These are phyloP conservation scores for Zopfochytrium polystomum DNA, from an alignment of 371 early-diverging fungal species.

Conservation along the genomic window DNA sequence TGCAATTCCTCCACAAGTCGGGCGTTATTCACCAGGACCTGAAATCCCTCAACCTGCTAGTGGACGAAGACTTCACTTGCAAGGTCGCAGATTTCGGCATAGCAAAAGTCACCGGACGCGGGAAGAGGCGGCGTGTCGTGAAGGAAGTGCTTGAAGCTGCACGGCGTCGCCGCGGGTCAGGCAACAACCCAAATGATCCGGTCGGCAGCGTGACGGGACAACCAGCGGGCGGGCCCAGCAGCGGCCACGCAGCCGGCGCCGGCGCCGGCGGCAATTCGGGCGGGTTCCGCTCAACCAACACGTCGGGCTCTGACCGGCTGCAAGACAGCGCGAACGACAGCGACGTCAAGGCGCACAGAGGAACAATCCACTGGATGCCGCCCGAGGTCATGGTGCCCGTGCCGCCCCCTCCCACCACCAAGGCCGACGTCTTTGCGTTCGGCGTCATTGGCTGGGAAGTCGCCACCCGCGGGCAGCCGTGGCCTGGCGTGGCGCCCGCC, in stretches of 20 bases:
- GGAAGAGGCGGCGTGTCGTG: too few relatives aligned
- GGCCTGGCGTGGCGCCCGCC: constrained; percentile 6
- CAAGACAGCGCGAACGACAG: not conserved
- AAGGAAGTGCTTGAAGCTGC: too few relatives aligned
- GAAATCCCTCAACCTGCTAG: constrained; percentile 17
- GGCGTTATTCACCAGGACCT: constrained; percentile 15
- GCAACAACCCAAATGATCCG: not conserved
- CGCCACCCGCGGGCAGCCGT: constrained; percentile 10
- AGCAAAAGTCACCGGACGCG: too few relatives aligned
- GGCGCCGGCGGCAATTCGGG: too few relatives aligned
- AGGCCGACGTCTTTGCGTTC: constrained; percentile 22
- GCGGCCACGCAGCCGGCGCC: too few relatives aligned
- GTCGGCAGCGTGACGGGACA: not conserved
- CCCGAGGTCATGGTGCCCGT: constrained; percentile 17
- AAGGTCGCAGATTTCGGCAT: constrained; percentile 22
- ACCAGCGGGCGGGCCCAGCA: too few relatives aligned
- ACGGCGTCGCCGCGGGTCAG: too few relatives aligned
- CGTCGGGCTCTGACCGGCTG: too few relatives aligned
- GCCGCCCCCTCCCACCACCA: constrained; percentile 5
- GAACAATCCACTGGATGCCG: constrained; percentile 25
- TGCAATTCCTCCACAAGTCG: constrained; percentile 16
- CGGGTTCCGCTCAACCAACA: too few relatives aligned
- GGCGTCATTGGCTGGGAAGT: constrained; percentile 25
- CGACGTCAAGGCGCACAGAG: constrained; percentile 8
- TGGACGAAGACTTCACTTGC: constrained; percentile 13